phyloP scores from a whole-genome alignment of 1,139 yeast genomes.

The Arxiozyma bovina region DNA sequence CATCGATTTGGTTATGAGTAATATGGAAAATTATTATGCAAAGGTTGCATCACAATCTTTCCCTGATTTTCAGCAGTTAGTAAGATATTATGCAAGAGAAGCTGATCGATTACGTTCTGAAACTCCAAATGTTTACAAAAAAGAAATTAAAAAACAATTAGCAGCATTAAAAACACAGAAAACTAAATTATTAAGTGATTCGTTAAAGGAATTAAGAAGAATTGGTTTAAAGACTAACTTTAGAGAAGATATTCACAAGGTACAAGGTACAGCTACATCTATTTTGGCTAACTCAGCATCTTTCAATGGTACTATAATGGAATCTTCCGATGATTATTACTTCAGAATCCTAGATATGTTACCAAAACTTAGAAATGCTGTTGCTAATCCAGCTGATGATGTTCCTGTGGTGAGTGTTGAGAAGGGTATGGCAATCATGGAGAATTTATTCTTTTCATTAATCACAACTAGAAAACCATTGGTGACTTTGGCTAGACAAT shows the following conservation, averaged over 20 bases:
- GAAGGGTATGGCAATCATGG: slow-evolving; percentile 72
- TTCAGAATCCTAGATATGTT: slow-evolving; percentile 67
- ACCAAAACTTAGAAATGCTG: slow-evolving; percentile 67
- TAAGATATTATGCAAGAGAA: slow-evolving; percentile 46
- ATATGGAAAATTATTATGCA: slow-evolving; percentile 44
- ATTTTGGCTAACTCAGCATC: slow-evolving; percentile 50
- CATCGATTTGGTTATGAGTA: slow-evolving; percentile 41
- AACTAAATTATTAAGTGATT: slow-evolving; percentile 64
- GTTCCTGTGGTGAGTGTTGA: slow-evolving; percentile 68
- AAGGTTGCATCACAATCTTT: slow-evolving; percentile 33
- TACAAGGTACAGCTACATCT: slow-evolving; percentile 54
- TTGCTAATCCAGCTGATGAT: slow-evolving; percentile 56
- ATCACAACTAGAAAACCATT: slow-evolving; percentile 45
- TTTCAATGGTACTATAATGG: slow-evolving; percentile 36
- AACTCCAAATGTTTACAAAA: slow-evolving; percentile 64
- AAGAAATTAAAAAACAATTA: slow-evolving; percentile 64
- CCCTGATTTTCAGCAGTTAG: slow-evolving; percentile 40
- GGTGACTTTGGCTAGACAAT: slow-evolving; percentile 28
- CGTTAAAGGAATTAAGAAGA: slow-evolving; percentile 61
- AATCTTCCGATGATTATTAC: slow-evolving; percentile 51
- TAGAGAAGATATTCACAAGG: slow-evolving; percentile 53
- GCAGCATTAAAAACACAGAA: slow-evolving; percentile 75
- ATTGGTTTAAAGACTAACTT: slow-evolving; percentile 66
- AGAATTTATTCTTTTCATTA: slow-evolving; percentile 53
- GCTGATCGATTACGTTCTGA: slow-evolving; percentile 60